Evolutionary conservation across 306 rosid species (phyloP).

Genomic region (Fragaria iinumae): DNA sequence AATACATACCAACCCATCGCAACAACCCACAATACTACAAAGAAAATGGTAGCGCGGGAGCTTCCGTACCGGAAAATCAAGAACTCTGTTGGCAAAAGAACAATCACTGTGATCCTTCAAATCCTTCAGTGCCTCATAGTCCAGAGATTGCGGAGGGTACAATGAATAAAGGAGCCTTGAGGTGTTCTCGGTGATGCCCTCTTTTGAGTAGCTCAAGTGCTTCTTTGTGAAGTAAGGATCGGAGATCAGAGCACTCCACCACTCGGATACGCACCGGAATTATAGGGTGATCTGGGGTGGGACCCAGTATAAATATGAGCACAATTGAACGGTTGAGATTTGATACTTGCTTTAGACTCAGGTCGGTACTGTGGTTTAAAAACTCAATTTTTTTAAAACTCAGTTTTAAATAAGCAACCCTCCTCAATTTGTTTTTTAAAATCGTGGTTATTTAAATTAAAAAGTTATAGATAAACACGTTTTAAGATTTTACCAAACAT

Average conservation of each 20-base stretch:
- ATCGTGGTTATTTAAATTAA: too few species aligned
- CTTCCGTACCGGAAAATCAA: neutral
- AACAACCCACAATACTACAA: neutral
- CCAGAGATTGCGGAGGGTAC: neutral
- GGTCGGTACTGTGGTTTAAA: too few species aligned
- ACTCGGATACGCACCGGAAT: neutral
- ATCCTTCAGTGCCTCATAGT: neutral
- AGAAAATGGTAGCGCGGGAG: neutral
- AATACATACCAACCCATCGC: neutral
- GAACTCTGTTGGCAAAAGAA: neutral
- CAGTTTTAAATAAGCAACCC: too few species aligned
- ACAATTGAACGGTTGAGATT: too few species aligned
- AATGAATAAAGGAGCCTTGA: neutral
- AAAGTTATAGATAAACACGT: too few species aligned
- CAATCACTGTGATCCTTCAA: neutral
- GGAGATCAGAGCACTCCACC: neutral
- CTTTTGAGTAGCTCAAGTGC: neutral
- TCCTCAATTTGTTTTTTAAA: too few species aligned
- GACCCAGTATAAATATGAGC: too few species aligned
- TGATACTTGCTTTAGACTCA: too few species aligned
- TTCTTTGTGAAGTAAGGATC: neutral
- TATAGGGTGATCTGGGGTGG: too few species aligned
- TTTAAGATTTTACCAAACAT: too few species aligned
- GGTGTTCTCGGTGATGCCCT: neutral
- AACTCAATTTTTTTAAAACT: too few species aligned